Conservation (phyloP, 441 rosid genomes). For the California macrophylla region DNA sequence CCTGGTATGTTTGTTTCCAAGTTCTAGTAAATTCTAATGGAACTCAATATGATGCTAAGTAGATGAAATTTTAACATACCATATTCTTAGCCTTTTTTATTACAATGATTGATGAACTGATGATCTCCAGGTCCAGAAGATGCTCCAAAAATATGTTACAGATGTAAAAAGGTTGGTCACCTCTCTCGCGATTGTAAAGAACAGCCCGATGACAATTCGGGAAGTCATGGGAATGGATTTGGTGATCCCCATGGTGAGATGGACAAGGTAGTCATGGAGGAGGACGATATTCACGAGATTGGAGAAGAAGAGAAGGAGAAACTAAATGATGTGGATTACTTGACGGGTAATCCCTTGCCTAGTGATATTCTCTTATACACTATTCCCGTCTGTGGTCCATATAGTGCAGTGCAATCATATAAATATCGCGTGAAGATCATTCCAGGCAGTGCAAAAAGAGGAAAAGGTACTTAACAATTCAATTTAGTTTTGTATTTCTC, state of each 20-base stretch:
- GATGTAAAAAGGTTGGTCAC: slow-evolving; percentile 80
- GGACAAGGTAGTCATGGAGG: slow-evolving; percentile 79
- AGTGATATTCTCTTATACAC: slow-evolving; percentile 69
- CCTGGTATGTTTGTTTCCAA: slow-evolving; percentile 31
- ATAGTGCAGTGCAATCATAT: slow-evolving; percentile 71
- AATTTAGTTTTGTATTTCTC: background rate
- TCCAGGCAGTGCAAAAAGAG: slow-evolving; percentile 86
- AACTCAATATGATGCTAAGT: background rate
- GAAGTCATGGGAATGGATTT: slow-evolving; percentile 23
- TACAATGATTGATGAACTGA: background rate
- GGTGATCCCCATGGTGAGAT: slow-evolving; percentile 26
- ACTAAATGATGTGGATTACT: slow-evolving; percentile 71
- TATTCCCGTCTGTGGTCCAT: slow-evolving; percentile 90
- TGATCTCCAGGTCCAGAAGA: slow-evolving; percentile 46
- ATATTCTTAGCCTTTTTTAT: background rate
- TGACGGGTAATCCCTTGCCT: slow-evolving; percentile 82
- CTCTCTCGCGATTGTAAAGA: slow-evolving; percentile 77
- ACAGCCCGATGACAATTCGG: slow-evolving; percentile 35
- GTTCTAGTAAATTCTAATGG: background rate
- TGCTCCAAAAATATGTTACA: slow-evolving; percentile 75
- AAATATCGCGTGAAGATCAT: slow-evolving; percentile 80
- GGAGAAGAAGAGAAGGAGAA: slow-evolving; percentile 85
- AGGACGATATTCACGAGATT: slow-evolving; percentile 78
- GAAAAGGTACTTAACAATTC: slow-evolving; percentile 48
- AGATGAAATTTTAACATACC: background rate